Conservation (phyloP, 2,329 filamentous ascomycete species). For the Magnaporthiopsis incrustans region DNA sequence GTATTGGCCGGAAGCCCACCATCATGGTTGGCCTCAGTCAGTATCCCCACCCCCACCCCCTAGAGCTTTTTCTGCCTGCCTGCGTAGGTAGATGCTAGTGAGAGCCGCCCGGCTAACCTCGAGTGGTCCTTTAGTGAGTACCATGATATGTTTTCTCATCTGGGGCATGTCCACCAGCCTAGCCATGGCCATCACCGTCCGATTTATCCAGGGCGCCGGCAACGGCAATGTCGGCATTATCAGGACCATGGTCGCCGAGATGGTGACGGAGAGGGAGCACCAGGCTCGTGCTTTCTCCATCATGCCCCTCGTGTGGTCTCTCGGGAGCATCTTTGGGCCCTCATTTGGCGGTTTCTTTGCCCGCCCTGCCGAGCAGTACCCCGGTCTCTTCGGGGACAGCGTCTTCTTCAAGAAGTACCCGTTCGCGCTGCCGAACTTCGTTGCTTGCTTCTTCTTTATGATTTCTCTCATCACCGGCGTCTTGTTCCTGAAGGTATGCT, state of each 20-base stretch:
- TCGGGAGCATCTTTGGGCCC: conserved; percentile 83
- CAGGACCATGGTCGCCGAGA: conserved; percentile 83
- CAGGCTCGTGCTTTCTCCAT: conserved; percentile 86
- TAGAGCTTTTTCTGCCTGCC: neutral
- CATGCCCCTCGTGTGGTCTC: conserved; percentile 85
- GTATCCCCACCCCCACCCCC: neutral
- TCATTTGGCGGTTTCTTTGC: conserved; percentile 82
- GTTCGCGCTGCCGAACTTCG: conserved; percentile 76
- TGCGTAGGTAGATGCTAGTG: neutral
- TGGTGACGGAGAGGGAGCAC: conserved; percentile 78
- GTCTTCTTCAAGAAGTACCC: conserved; percentile 68
- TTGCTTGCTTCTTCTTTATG: conserved; percentile 68
- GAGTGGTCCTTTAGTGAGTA: conserved; percentile 38
- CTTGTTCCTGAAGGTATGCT: conserved; percentile 63
- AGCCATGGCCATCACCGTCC: conserved; percentile 68
- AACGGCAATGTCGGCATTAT: conserved; percentile 96
- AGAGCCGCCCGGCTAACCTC: neutral
- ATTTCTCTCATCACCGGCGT: conserved; percentile 65
- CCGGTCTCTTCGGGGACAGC: conserved; percentile 57
- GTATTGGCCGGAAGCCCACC: conserved; percentile 71
- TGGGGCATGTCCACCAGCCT: conserved; percentile 80
- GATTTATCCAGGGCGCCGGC: conserved; percentile 71
- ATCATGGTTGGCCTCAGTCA: conserved; percentile 59
- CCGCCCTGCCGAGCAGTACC: conserved; percentile 68
- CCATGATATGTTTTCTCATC: conserved; percentile 71